Conservation (phyloP, 305 asterid species). For the Fraxinus floribunda region DNA sequence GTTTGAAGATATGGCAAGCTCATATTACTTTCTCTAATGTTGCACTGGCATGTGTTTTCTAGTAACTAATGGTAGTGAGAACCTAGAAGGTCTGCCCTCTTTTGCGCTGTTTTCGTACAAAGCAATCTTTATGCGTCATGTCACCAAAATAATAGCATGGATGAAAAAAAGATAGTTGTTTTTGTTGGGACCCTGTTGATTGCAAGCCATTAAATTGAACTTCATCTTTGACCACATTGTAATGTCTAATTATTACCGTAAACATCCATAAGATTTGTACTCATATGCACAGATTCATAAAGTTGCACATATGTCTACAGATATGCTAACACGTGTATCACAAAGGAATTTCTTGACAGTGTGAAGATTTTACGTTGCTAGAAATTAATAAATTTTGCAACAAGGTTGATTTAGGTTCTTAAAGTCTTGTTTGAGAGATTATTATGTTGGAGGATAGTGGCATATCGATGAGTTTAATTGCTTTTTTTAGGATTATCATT, state of each 20-base stretch:
- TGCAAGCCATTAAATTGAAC: background rate
- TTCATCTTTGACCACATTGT: background rate
- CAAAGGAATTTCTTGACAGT: constrained; percentile 1
- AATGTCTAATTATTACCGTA: background rate
- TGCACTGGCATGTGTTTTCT: background rate
- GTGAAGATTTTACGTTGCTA: constrained; percentile 1
- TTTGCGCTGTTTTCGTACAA: background rate
- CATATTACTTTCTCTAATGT: background rate
- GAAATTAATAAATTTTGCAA: background rate
- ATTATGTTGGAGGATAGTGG: background rate
- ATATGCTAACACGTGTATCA: background rate
- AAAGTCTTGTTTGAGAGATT: constrained; percentile 1
- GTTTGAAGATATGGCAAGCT: background rate
- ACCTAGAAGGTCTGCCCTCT: background rate
- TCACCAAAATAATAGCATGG: background rate
- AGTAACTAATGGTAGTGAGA: background rate
- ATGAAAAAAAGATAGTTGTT: background rate
- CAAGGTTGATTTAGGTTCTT: background rate
- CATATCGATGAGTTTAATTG: background rate
- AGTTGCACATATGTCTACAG: background rate
- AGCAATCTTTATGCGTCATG: background rate
- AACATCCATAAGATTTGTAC: background rate
- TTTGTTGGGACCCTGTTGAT: background rate
- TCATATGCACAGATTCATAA: background rate
- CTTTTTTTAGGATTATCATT: background rate